Conservation (phyloP, 768 basidiomycete species). For the Macrocybe gigantea region DNA sequence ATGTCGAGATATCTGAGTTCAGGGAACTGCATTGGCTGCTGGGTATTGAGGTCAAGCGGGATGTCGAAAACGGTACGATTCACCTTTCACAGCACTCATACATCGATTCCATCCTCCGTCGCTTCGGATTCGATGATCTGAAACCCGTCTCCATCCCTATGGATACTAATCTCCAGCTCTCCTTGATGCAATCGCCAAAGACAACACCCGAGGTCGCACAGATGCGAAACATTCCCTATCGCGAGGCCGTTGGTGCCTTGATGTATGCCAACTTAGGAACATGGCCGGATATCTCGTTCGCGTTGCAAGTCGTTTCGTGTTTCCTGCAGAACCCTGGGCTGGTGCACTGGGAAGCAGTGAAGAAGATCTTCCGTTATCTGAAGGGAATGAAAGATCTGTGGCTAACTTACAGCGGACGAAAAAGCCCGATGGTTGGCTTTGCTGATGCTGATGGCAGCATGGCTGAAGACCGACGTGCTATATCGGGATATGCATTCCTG, state of each 20-base stretch:
- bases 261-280: constrained; percentile 7
- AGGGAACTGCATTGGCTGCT: no score
- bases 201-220: constrained; percentile 1
- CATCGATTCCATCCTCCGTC: constrained; percentile 10
- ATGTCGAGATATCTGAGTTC: no score
- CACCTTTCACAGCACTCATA: constrained; percentile 19
- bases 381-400: constrained; percentile 16
- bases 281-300: constrained; percentile 7
- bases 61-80: constrained; percentile 16
- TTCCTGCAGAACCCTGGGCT: constrained; percentile 2
- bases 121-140: constrained; percentile 7
- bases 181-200: constrained; percentile 1
- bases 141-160: constrained; percentile 8
- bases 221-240: constrained; percentile 4
- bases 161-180: constrained; percentile 1
- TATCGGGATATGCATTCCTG: constrained; percentile 25
- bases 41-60: constrained; percentile 13
- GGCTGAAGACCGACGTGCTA: constrained; percentile 19
- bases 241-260: constrained; percentile 4
- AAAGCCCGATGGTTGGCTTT: constrained; percentile 12
- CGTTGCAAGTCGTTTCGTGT: constrained; percentile 4
- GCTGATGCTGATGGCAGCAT: constrained; percentile 17
- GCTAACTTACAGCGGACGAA: constrained; percentile 15
- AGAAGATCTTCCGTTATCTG: constrained; percentile 34
- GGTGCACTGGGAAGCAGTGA: constrained; percentile 32